Evolutionary conservation across 805 yeast species (phyloP).

Genomic region (Candida coleopterorum): DNA sequence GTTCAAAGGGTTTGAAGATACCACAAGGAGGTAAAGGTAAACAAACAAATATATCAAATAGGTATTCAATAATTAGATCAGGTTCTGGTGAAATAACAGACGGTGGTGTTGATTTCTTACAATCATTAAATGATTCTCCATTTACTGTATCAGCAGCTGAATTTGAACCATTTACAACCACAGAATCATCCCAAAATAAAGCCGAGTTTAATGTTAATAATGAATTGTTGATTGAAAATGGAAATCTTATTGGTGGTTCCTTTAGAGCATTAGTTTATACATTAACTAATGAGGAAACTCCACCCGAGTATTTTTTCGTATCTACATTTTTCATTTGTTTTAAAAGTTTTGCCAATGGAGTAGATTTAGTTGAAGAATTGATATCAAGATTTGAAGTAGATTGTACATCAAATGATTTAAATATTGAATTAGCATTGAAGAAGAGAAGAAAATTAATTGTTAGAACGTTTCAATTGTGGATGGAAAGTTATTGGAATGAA

Average conservation of each 20-base stretch:
- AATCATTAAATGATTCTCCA: slow-evolving; percentile 22
- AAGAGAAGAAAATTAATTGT: slow-evolving; percentile 65
- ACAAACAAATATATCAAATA: slow-evolving; percentile 23
- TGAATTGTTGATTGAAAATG: slow-evolving; percentile 53
- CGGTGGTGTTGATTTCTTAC: slow-evolving; percentile 44
- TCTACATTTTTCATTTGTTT: slow-evolving; percentile 76
- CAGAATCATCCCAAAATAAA: slow-evolving; percentile 20
- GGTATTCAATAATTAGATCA: slow-evolving; percentile 48
- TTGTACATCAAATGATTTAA: slow-evolving; percentile 14
- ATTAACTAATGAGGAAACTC: slow-evolving; percentile 59
- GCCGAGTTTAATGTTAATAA: slow-evolving; percentile 19
- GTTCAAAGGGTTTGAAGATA: slow-evolving; percentile 31
- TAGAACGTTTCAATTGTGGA: slow-evolving; percentile 73
- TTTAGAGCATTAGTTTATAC: slow-evolving; percentile 63
- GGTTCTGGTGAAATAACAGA: slow-evolving; percentile 48
- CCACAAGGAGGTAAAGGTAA: neutral
- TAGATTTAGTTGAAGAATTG: slow-evolving; percentile 63
- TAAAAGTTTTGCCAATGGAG: slow-evolving; percentile 63
- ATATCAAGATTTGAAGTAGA: slow-evolving; percentile 58
- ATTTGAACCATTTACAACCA: slow-evolving; percentile 30
- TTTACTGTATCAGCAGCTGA: slow-evolving; percentile 32
- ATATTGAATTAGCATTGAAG: slow-evolving; percentile 35
- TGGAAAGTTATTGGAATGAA: slow-evolving; percentile 83
- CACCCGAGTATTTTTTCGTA: slow-evolving; percentile 63
- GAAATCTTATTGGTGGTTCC: slow-evolving; percentile 62